phyloP scores from a whole-genome alignment of 1,284 basidiomycete genomes.

The Cystobasidiaceae sp. region DNA sequence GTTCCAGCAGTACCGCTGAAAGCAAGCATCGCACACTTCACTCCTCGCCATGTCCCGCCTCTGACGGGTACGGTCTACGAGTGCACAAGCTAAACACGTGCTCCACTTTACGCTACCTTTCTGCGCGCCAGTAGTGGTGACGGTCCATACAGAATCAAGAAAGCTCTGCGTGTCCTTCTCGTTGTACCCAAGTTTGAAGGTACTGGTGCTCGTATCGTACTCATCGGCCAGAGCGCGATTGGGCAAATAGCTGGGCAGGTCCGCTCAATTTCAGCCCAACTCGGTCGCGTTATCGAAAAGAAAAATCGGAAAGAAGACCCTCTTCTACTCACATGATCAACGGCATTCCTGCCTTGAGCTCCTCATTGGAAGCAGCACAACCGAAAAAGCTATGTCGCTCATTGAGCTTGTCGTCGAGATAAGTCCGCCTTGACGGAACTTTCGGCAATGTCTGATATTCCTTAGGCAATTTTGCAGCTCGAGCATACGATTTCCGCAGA shows the following conservation, averaged over 20 bases:
- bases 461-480: conserved; percentile 30
- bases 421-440: conserved; percentile 50
- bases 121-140: conserved; percentile 24
- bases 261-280: too few species aligned
- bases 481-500: conserved; percentile 46
- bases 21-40: conserved; percentile 45
- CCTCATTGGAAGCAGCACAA: conserved; percentile 53
- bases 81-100: conserved; percentile 49
- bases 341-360: conserved; percentile 17
- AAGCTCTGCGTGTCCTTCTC: conserved; percentile 33
- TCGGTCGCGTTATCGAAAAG: too few species aligned
- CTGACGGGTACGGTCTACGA: conserved; percentile 48
- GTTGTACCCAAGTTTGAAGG: conserved; percentile 48
- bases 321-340: conserved; percentile 44
- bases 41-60: conserved; percentile 39
- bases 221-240: conserved; percentile 34
- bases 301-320: too few species aligned
- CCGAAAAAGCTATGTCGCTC: conserved; percentile 70
- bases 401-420: conserved; percentile 61
- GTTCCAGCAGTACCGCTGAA: conserved; percentile 47
- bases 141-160: conserved; percentile 35
- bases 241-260: conserved; percentile 37
- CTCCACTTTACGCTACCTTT: conserved; percentile 45
- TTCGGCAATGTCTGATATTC: conserved; percentile 41
- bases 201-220: conserved; percentile 43